Base-by-base conservation (phyloP, 768 basidiomycete species). In the Hypholoma sublateritium region DNA sequence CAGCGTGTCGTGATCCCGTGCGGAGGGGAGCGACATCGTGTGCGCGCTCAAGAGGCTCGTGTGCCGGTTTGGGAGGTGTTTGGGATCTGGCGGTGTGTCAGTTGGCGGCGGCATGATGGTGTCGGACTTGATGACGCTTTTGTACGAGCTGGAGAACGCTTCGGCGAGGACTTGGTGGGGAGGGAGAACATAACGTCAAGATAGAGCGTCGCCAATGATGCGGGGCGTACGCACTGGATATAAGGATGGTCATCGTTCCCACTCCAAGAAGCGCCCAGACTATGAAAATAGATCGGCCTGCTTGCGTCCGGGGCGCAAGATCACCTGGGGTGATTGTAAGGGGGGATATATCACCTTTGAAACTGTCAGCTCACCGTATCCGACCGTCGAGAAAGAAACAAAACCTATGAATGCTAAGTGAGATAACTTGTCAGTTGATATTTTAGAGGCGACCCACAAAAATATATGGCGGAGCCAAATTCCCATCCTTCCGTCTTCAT, bases 261-360 rank as follows among this genome's bases (percentile, higher is more conserved):
- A 91, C 86, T 14, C 89, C 91, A 6, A 91, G 70, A 35, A 93
- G 69, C 0, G 90, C 87, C 91, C 91, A 92, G 2, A 84, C 81
- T 39, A 91, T 79, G 67, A 93, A 93, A 34, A 93, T 77, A 13
- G 87, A 82, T 21, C 89, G 82, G 11, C 91, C 91, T 3, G 87
- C 83, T 11, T 86, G 82, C 0, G 87, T 85, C 49, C 67, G 65
- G 0, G 89, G 90, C 0, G 80, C 60, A 13, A 77, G 72, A 63
- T 92, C 90, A n/a, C 87, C 80, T 81, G 44, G 52, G 54, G 46
- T 14, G 22, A 24, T 16, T 44, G 1, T 19, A 47, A 42, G 41
- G 36, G 48, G 22, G 13, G 17, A 44, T 8, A 9, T 8, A n/a
- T 37, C 17, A 43, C 35, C 39, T 35, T 17, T 4, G n/a, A 44